These are phyloP conservation scores for Aspergillus avenaceus DNA, from an alignment of 495 filamentous ascomycete genomes.

Conservation along the genomic window DNA sequence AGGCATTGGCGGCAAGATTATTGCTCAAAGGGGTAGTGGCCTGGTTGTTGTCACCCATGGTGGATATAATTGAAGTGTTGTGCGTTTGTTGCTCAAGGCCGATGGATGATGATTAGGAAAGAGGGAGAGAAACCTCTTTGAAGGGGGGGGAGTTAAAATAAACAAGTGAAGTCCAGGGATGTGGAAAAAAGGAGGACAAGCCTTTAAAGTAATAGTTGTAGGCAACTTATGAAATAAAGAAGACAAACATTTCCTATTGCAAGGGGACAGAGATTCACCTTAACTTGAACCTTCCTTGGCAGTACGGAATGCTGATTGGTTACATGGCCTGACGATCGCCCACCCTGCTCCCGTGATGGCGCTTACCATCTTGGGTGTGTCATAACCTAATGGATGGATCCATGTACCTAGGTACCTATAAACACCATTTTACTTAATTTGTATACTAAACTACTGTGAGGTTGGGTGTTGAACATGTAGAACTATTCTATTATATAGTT, in stretches of 20 bases:
- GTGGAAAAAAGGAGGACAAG: constrained; percentile 4
- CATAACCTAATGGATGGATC: constrained; percentile 8
- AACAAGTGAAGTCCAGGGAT: neutral
- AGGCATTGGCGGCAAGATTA: constrained; percentile 29
- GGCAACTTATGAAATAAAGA: neutral
- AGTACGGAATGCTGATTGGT: constrained; percentile 14
- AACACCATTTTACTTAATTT: neutral
- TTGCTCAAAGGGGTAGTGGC: constrained; percentile 24
- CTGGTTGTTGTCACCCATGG: constrained; percentile 37
- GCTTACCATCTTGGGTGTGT: constrained; percentile 4
- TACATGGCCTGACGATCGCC: constrained; percentile 9
- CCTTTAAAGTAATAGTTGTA: constrained; percentile 2
- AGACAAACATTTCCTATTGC: neutral
- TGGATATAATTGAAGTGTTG: constrained; percentile 14
- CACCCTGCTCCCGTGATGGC: constrained; percentile 18
- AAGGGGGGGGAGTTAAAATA: neutral
- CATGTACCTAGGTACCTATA: no score
- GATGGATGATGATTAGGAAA: constrained; percentile 3
- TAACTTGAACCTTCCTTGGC: neutral
- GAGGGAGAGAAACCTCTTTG: neutral
- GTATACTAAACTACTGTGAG: neutral
- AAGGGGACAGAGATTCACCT: neutral
- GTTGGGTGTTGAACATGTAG: no score
- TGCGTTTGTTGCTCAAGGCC: constrained; percentile 1
- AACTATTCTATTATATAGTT: no score